phyloP scores from a whole-genome alignment of 2,329 filamentous ascomycete genomes.

The Colletotrichum salicis region DNA sequence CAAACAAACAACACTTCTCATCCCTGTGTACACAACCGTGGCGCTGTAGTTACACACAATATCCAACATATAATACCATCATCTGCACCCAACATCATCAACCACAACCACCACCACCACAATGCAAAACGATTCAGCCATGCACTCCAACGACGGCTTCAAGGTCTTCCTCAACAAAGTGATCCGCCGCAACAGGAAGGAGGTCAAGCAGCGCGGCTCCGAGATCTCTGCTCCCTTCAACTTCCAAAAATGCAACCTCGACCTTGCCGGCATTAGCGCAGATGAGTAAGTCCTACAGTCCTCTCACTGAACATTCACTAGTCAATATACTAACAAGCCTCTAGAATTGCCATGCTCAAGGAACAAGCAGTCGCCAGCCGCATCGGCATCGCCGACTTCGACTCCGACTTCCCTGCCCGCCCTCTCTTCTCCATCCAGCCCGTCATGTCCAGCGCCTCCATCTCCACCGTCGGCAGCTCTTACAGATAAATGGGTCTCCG shows the following conservation, averaged over 20 bases:
- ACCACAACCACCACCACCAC: neutral
- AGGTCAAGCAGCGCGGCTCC: constrained; percentile 50
- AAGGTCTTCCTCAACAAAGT: constrained; percentile 57
- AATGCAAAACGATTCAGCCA: constrained; percentile 31
- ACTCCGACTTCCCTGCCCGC: constrained; percentile 25
- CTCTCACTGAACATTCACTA: neutral
- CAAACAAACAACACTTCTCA: neutral
- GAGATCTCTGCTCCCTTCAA: constrained; percentile 69
- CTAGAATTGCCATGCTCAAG: constrained; percentile 60
- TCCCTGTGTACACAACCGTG: constrained; percentile 6
- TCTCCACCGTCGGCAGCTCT: constrained; percentile 29
- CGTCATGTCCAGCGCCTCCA: constrained; percentile 27
- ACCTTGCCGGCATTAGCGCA: constrained; percentile 65
- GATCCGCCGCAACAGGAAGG: constrained; percentile 55
- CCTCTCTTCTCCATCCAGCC: constrained; percentile 31
- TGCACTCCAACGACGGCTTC: constrained; percentile 53
- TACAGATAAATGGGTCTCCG: constrained; percentile 1
- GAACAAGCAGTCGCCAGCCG: constrained; percentile 63
- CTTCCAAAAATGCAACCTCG: constrained; percentile 64
- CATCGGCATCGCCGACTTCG: constrained; percentile 55
- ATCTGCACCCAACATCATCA: neutral
- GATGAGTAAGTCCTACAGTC: constrained; percentile 62
- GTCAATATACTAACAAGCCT: constrained; percentile 5
- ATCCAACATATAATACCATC: constrained; percentile 3
- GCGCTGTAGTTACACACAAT: neutral